A percentile compares a stretch with the other conserved stretches of the same genome.
These are phyloP conservation scores for Cercospora citrullina DNA, from an alignment of 2,329 filamentous ascomycete genomes.

Conservation along the genomic window DNA sequence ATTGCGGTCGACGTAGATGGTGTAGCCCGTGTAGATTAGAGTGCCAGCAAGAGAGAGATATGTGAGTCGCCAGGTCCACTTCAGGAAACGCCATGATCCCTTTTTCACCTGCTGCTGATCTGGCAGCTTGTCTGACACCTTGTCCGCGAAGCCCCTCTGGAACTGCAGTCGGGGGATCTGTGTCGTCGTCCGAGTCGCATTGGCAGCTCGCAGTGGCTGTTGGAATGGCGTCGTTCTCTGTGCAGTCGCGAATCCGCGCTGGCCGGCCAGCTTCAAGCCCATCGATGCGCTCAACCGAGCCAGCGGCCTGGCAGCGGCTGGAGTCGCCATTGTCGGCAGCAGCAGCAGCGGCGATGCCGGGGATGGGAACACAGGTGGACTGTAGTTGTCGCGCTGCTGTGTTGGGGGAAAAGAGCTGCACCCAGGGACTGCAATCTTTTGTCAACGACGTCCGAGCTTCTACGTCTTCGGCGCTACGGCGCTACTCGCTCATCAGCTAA, in stretches of 20 bases:
- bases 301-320: conserved; percentile 31
- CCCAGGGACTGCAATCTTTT: conserved; percentile 6
- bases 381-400: neutral
- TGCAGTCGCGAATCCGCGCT: conserved; percentile 30
- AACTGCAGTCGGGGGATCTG: conserved; percentile 22
- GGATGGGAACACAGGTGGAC: neutral
- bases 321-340: conserved; percentile 30
- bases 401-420: neutral
- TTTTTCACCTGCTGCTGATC: conserved; percentile 44
- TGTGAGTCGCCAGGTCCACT: conserved; percentile 80
- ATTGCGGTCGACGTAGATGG: conserved; percentile 79
- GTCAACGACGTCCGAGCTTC: conserved; percentile 6
- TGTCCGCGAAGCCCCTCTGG: conserved; percentile 37
- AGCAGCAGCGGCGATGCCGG: conserved; percentile 10
- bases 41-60: conserved; percentile 72
- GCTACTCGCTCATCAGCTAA: conserved; percentile 2
- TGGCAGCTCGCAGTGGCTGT: conserved; percentile 24
- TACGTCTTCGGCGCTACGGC: conserved; percentile 10
- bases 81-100: conserved; percentile 67
- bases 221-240: conserved; percentile 23
- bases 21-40: conserved; percentile 72
- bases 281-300: conserved; percentile 31
- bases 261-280: conserved; percentile 26
- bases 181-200: conserved; percentile 10
- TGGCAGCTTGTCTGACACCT: conserved; percentile 34